A percentile compares a stretch with the other conserved stretches of the same genome.
Conservation (phyloP, 352 stramenopile species). For the Hyaloperonospora arabidopsidis region DNA sequence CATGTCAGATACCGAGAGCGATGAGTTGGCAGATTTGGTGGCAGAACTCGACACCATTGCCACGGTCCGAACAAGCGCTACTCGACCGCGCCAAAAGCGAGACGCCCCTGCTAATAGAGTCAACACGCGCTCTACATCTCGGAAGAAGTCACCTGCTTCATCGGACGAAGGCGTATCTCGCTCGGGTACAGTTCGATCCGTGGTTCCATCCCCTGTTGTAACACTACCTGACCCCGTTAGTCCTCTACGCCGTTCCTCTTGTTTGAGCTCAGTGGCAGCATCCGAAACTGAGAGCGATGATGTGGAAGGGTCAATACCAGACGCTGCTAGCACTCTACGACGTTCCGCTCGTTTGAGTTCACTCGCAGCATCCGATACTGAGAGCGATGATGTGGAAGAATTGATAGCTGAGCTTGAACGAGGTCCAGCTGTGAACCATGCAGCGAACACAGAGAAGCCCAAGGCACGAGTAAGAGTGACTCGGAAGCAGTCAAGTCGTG, state of each 20-base stretch:
- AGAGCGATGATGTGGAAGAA: constrained; percentile 46
- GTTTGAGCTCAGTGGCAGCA: constrained; percentile 21
- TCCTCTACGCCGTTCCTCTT: constrained; percentile 14
- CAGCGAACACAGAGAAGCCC: constrained; percentile 8
- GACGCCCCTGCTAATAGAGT: not conserved
- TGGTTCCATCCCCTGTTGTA: not conserved
- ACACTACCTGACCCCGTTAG: not conserved
- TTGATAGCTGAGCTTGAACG: constrained; percentile 41
- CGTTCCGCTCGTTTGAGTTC: constrained; percentile 26
- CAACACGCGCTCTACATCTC: not conserved
- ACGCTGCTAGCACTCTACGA: not conserved
- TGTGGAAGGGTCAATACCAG: constrained; percentile 33
- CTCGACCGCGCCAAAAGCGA: not conserved
- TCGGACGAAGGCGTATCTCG: constrained; percentile 1
- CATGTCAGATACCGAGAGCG: constrained; percentile 38
- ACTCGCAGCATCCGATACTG: constrained; percentile 26
- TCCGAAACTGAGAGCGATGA: constrained; percentile 45
- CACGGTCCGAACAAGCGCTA: not conserved
- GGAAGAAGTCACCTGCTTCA: constrained; percentile 3
- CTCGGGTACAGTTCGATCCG: not conserved
- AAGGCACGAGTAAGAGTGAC: not conserved
- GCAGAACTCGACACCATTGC: constrained; percentile 29
- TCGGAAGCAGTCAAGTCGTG: constrained; percentile 9
- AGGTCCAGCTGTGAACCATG: not conserved
- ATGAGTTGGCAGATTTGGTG: constrained; percentile 40